phyloP scores from a whole-genome alignment of 352 stramenopile genomes.

The Globisporangium splendens region DNA sequence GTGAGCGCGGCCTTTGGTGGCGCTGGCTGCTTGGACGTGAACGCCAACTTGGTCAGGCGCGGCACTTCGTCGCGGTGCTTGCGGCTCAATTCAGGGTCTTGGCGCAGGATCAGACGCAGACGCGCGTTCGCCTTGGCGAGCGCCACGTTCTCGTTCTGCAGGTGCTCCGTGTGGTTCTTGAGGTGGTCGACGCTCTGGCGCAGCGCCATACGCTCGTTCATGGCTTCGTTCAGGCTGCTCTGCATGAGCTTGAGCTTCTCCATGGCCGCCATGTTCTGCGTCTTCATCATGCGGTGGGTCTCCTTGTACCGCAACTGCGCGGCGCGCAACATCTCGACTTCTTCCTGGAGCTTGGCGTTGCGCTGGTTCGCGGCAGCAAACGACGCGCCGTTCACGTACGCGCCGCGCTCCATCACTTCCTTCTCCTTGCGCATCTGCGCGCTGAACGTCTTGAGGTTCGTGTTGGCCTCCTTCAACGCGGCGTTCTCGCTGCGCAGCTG shows the following conservation, averaged over 20 bases:
- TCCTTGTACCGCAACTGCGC: conserved; percentile 65
- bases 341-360: conserved; percentile 82
- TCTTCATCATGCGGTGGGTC: conserved; percentile 79
- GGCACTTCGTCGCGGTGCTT: conserved; percentile 85
- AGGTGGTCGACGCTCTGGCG: conserved; percentile 71
- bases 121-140: conserved; percentile 83
- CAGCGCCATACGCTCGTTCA: conserved; percentile 69
- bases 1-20: conserved; percentile 37
- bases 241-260: conserved; percentile 84
- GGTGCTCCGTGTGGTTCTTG: conserved; percentile 68
- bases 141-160: conserved; percentile 81
- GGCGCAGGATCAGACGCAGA: conserved; percentile 75
- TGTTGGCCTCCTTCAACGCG: conserved; percentile 79
- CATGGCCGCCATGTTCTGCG: conserved; percentile 73
- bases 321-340: conserved; percentile 20
- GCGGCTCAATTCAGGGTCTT: conserved; percentile 81
- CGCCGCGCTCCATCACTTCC: conserved; percentile 85
- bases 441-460: conserved; percentile 80
- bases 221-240: conserved; percentile 59
- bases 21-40: conserved; percentile 61
- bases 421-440: conserved; percentile 86
- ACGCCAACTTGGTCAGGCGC: conserved; percentile 75
- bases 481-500: conserved; percentile 80
- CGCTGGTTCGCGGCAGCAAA: conserved; percentile 84
- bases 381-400: conserved; percentile 84